Percentiles rank a stretch among this genome's conserved stretches.
These are phyloP conservation scores for Backusella parvicylindrica DNA, from an alignment of 192 early-diverging fungal species.

Conservation along the genomic window DNA sequence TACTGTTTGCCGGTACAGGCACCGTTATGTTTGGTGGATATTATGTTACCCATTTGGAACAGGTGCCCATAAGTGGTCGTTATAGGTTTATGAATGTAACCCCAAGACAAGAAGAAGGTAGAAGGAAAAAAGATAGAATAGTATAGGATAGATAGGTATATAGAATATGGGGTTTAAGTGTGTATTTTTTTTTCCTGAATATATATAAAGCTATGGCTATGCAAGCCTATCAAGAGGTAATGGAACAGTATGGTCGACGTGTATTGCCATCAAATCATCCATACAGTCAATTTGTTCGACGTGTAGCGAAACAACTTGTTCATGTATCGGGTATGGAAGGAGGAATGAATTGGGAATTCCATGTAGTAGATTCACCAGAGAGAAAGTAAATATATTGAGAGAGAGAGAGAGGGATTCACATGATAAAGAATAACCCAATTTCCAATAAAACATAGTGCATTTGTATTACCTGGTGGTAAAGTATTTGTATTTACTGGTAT, in stretches of 20 bases:
- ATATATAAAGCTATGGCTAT: slow-evolving; percentile 50
- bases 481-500: slow-evolving; percentile 98
- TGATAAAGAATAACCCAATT: background rate
- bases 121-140: background rate
- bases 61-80: slow-evolving; percentile 66
- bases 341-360: slow-evolving; percentile 82
- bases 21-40: slow-evolving; percentile 47
- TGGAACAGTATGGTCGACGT: slow-evolving; percentile 57
- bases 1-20: slow-evolving; percentile 29
- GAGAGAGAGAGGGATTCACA: no score
- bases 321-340: slow-evolving; percentile 64
- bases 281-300: slow-evolving; percentile 57
- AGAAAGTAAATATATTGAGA: slow-evolving; percentile 53
- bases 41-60: slow-evolving; percentile 72
- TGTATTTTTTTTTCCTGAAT: background rate
- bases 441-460: slow-evolving; percentile 50
- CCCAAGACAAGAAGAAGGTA: slow-evolving; percentile 50
- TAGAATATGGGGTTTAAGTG: background rate
- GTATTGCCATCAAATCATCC: slow-evolving; percentile 71
- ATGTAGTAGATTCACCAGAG: slow-evolving; percentile 80
- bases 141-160: background rate
- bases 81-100: slow-evolving; percentile 68
- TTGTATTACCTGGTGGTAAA: slow-evolving; percentile 93
- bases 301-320: slow-evolving; percentile 72
- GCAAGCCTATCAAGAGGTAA: slow-evolving; percentile 68